Percentiles rank a stretch among this genome's conserved stretches.
phyloP scores from a whole-genome alignment of 129 eudicot species.

The Flaveria trinervia region DNA sequence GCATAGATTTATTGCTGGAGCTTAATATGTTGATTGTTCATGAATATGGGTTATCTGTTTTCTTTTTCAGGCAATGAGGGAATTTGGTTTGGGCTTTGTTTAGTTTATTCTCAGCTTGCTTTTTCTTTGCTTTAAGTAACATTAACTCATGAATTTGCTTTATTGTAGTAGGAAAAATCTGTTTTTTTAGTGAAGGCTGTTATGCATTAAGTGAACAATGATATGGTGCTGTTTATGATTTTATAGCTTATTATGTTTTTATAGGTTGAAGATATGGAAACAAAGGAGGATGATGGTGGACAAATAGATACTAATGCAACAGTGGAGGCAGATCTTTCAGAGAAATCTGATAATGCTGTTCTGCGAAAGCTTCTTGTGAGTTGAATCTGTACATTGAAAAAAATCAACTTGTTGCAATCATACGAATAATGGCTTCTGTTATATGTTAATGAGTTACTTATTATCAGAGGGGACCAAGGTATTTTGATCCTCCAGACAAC shows the following conservation, averaged over 20 bases:
- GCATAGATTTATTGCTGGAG: not conserved
- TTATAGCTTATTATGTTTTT: not conserved
- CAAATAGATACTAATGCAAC: slow-evolving; percentile 34
- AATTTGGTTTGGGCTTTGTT: slow-evolving; percentile 2
- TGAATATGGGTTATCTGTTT: slow-evolving; percentile 9
- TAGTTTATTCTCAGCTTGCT: not conserved
- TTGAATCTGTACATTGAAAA: slow-evolving; percentile 40
- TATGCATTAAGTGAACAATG: not conserved
- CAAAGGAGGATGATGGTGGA: slow-evolving; percentile 35
- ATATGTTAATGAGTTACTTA: slow-evolving; percentile 33
- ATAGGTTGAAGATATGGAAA: slow-evolving; percentile 48
- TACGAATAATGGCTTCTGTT: slow-evolving; percentile 29
- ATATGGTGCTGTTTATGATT: not conserved
- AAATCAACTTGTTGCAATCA: slow-evolving; percentile 27
- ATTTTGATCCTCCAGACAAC: slow-evolving; percentile 95
- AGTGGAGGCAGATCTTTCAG: slow-evolving; percentile 46
- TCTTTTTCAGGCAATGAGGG: slow-evolving; percentile 8
- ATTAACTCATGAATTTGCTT: not conserved
- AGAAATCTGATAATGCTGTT: slow-evolving; percentile 64
- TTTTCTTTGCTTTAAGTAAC: not conserved
- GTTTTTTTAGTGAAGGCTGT: not conserved
- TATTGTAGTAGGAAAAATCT: not conserved
- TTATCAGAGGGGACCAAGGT: slow-evolving; percentile 95
- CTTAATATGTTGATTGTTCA: not conserved
- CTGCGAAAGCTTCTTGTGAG: slow-evolving; percentile 97